These are phyloP conservation scores for Cladosporium cucumerinum DNA, from an alignment of 2,329 filamentous ascomycete species.

Conservation along the genomic window DNA sequence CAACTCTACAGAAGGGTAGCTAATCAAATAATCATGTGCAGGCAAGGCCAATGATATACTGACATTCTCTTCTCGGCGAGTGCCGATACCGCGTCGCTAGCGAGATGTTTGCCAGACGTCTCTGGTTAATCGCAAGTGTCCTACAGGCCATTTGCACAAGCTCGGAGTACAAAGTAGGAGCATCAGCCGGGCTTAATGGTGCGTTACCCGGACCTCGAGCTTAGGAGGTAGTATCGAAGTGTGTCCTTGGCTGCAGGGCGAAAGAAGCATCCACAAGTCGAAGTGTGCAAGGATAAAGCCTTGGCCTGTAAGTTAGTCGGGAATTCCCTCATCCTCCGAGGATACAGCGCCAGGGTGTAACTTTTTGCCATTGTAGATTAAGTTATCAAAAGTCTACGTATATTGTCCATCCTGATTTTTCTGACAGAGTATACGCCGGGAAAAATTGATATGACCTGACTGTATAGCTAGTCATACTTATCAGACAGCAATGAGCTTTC, in stretches of 20 bases:
- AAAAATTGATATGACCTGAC: not conserved
- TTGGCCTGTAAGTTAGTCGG: not conserved
- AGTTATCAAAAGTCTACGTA: not conserved
- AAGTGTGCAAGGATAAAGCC: not conserved
- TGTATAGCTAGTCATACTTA: not conserved
- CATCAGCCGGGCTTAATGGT: not conserved
- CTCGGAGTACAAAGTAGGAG: not conserved
- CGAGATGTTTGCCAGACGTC: not conserved
- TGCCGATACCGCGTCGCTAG: not conserved
- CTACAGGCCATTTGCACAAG: not conserved
- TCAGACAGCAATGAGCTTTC: not conserved
- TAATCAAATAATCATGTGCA: not conserved
- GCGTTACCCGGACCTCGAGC: not conserved
- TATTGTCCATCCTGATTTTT: not conserved
- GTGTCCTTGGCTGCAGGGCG: not conserved
- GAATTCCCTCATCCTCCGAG: not conserved
- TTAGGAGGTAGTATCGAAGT: not conserved
- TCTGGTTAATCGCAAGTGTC: not conserved
- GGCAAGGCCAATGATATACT: not conserved
- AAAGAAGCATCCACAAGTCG: not conserved
- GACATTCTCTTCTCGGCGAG: not conserved
- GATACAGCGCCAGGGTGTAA: not conserved
- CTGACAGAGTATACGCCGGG: not conserved
- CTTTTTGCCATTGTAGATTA: not conserved
- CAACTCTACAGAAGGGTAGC: not conserved